Conservation (phyloP, 169 alveolate genomes). For the Eimeria maxima region DNA sequence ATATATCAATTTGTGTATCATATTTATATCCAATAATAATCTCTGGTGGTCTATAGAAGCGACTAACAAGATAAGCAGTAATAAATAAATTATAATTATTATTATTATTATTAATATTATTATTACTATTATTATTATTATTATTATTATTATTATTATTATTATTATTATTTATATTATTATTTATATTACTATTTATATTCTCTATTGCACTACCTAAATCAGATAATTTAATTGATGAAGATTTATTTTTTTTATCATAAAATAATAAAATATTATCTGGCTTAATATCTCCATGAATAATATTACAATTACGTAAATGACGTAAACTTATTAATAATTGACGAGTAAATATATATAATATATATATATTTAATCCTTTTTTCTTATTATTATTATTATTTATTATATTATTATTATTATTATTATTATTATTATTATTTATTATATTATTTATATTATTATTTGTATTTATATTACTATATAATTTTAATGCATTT, state of each 20-base stretch:
- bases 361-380: constrained; percentile 90
- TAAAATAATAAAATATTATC: constrained; percentile 98
- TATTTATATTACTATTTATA: too few relatives aligned
- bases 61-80: constrained; percentile 96
- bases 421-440: too few relatives aligned
- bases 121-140: too few relatives aligned
- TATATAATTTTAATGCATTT: constrained; percentile 91
- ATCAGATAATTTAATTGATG: constrained; percentile 97
- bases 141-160: too few relatives aligned
- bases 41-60: constrained; percentile 99
- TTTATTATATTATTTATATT: too few relatives aligned
- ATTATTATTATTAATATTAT: constrained; percentile 93
- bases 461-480: too few relatives aligned
- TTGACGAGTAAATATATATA: constrained; percentile 92
- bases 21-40: constrained; percentile 96
- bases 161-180: too few relatives aligned
- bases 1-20: constrained; percentile 96
- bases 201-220: constrained; percentile 99
- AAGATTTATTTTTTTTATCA: constrained; percentile 91
- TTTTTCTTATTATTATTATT: too few relatives aligned
- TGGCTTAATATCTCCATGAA: constrained; percentile 97
- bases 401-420: too few relatives aligned
- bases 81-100: constrained; percentile 81
- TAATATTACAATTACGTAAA: constrained; percentile 88
- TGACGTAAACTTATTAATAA: constrained; percentile 92